A percentile compares a stretch with the other conserved stretches of the same genome.
These are phyloP conservation scores for Maudiozyma bulderi DNA, from an alignment of 805 yeast species.

Conservation along the genomic window DNA sequence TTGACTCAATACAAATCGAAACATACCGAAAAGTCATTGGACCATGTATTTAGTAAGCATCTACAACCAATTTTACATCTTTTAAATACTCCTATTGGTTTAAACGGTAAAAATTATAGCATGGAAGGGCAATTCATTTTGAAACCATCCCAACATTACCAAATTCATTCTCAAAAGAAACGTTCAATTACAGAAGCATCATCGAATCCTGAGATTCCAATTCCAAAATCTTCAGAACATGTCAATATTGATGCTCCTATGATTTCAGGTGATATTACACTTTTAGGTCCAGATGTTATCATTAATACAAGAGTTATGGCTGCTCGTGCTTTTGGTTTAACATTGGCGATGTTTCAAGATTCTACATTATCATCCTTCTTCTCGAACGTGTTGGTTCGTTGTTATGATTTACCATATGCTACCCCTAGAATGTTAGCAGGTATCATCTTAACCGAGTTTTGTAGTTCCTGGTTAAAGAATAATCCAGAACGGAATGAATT, in stretches of 20 bases:
- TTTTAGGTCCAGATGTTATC: conserved; percentile 68
- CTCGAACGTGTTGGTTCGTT: conserved; percentile 29
- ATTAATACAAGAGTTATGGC: conserved; percentile 68
- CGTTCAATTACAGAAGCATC: conserved; percentile 23
- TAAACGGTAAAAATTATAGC: conserved; percentile 75
- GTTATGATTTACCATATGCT: conserved; percentile 54
- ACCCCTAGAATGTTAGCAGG: conserved; percentile 72
- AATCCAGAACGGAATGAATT: conserved; percentile 10
- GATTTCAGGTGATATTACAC: conserved; percentile 78
- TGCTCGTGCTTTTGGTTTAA: conserved; percentile 64
- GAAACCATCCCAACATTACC: conserved; percentile 52
- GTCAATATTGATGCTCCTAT: conserved; percentile 92
- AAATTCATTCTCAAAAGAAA: conserved; percentile 26
- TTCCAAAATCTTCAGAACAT: conserved; percentile 43
- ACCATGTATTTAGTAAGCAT: conserved; percentile 46
- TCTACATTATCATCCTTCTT: conserved; percentile 34
- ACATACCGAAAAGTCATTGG: conserved; percentile 35
- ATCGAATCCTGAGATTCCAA: conserved; percentile 35
- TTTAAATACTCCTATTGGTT: conserved; percentile 89
- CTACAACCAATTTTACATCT: conserved; percentile 52
- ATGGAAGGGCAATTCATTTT: conserved; percentile 71
- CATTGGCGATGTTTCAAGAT: conserved; percentile 42
- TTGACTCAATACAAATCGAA: conserved; percentile 37
- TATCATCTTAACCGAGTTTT: conserved; percentile 62
- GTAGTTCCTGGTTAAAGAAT: conserved; percentile 23